phyloP scores from a whole-genome alignment of 768 basidiomycete species.

The Amanita jacksonii region DNA sequence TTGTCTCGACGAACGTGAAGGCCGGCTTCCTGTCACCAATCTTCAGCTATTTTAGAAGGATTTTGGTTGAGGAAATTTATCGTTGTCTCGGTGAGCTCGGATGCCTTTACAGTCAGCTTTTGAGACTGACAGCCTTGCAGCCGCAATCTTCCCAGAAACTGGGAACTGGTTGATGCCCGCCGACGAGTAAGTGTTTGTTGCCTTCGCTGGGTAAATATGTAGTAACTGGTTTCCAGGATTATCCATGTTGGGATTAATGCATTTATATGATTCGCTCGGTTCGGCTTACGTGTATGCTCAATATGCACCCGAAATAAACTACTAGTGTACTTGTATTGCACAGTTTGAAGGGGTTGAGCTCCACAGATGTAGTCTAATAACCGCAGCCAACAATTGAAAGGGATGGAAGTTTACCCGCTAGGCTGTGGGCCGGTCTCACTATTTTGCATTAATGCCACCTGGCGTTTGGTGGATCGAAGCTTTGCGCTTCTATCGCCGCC shows the following conservation, averaged over 20 bases:
- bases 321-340: too few relatives aligned
- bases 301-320: too few relatives aligned
- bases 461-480: too few relatives aligned
- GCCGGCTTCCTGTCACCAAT: slow-evolving; percentile 24
- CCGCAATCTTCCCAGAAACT: slow-evolving; percentile 54
- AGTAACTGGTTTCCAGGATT: slow-evolving; percentile 24
- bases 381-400: too few relatives aligned
- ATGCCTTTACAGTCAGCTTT: neutral
- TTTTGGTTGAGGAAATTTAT: slow-evolving; percentile 54
- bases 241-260: slow-evolving; percentile 53
- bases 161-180: slow-evolving; percentile 47
- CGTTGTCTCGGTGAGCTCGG: slow-evolving; percentile 27
- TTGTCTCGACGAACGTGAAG: slow-evolving; percentile 30
- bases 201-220: neutral
- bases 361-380: too few relatives aligned
- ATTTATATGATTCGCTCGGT: slow-evolving; percentile 23
- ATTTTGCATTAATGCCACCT: too few relatives aligned
- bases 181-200: slow-evolving; percentile 36
- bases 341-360: too few relatives aligned
- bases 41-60: slow-evolving; percentile 32
- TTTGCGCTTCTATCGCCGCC: too few relatives aligned
- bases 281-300: too few relatives aligned
- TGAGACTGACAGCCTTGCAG: slow-evolving; percentile 16
- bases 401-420: too few relatives aligned
- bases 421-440: too few relatives aligned